phyloP scores from a whole-genome alignment of 2,329 filamentous ascomycete species.

The Thelonectria discophora region DNA sequence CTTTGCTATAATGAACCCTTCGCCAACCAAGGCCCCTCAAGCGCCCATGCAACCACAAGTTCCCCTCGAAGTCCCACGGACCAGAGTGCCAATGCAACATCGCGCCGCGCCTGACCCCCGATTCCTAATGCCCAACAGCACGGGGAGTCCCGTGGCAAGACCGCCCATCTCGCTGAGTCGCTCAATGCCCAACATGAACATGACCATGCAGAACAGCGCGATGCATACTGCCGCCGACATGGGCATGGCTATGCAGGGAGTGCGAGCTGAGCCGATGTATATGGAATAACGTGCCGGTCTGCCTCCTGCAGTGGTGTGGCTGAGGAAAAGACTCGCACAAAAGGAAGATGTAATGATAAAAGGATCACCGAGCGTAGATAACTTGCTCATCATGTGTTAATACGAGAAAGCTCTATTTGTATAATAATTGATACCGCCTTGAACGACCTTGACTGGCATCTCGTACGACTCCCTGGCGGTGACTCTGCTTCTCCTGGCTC shows the following conservation, averaged over 20 bases:
- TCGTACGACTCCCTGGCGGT: not conserved
- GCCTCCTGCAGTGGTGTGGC: not conserved
- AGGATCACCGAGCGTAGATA: slow-evolving; percentile 36
- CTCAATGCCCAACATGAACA: slow-evolving; percentile 58
- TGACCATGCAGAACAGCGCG: slow-evolving; percentile 51
- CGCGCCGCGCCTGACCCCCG: slow-evolving; percentile 47
- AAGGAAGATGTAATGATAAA: slow-evolving; percentile 44
- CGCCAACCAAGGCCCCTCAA: slow-evolving; percentile 48
- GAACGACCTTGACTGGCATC: not conserved
- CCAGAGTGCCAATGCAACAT: slow-evolving; percentile 50
- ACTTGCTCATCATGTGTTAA: slow-evolving; percentile 45
- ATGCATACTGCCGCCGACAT: slow-evolving; percentile 55
- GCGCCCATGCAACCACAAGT: slow-evolving; percentile 52
- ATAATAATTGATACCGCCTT: slow-evolving; percentile 7
- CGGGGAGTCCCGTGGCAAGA: slow-evolving; percentile 48
- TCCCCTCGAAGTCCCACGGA: slow-evolving; percentile 55
- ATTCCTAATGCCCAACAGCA: slow-evolving; percentile 55
- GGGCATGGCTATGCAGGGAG: slow-evolving; percentile 56
- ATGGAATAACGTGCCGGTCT: slow-evolving; percentile 52
- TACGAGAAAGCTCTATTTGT: slow-evolving; percentile 38
- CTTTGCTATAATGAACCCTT: slow-evolving; percentile 60
- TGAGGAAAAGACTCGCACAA: slow-evolving; percentile 20
- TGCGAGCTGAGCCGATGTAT: slow-evolving; percentile 61
- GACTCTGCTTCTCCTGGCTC: not conserved
- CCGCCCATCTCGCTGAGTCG: slow-evolving; percentile 53